Conservation (phyloP, 2,329 filamentous ascomycete genomes). For the Cyanodermella asteris region DNA sequence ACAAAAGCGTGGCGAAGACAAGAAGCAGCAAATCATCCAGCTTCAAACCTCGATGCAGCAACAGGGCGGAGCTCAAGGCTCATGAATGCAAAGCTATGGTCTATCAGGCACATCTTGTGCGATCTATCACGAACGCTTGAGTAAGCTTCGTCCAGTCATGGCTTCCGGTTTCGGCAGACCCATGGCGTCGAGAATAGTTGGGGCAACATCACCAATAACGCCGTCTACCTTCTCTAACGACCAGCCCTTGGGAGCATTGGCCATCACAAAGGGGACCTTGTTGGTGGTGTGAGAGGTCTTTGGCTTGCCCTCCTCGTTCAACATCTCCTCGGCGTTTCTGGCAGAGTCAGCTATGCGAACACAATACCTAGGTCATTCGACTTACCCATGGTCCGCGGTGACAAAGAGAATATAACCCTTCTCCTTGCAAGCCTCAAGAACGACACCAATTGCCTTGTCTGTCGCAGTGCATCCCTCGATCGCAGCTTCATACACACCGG, state of each 20-base stretch:
- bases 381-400: slow-evolving; percentile 76
- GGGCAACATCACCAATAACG: slow-evolving; percentile 91
- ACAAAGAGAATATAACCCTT: slow-evolving; percentile 85
- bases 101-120: no score
- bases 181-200: slow-evolving; percentile 81
- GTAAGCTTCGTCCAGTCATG: slow-evolving; percentile 72
- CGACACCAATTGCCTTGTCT: slow-evolving; percentile 79
- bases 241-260: slow-evolving; percentile 81
- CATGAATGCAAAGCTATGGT: no score
- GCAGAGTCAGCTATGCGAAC: not conserved
- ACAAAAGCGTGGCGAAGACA: slow-evolving; percentile 41
- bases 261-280: slow-evolving; percentile 95
- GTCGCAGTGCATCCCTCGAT: slow-evolving; percentile 68
- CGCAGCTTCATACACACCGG: slow-evolving; percentile 87
- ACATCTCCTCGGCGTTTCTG: slow-evolving; percentile 90
- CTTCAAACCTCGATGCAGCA: no score
- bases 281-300: slow-evolving; percentile 98
- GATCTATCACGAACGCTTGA: no score
- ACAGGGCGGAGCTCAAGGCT: no score
- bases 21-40: no score
- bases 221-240: slow-evolving; percentile 63
- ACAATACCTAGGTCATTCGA: slow-evolving; percentile 6
- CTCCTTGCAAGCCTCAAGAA: slow-evolving; percentile 86
- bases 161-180: slow-evolving; percentile 73
- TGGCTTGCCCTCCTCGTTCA: slow-evolving; percentile 81